Evolutionary conservation across 495 filamentous ascomycete species (phyloP), one percentile per base, ranked within the genome.

Genomic region (Talaromyces wortmannii): DNA sequence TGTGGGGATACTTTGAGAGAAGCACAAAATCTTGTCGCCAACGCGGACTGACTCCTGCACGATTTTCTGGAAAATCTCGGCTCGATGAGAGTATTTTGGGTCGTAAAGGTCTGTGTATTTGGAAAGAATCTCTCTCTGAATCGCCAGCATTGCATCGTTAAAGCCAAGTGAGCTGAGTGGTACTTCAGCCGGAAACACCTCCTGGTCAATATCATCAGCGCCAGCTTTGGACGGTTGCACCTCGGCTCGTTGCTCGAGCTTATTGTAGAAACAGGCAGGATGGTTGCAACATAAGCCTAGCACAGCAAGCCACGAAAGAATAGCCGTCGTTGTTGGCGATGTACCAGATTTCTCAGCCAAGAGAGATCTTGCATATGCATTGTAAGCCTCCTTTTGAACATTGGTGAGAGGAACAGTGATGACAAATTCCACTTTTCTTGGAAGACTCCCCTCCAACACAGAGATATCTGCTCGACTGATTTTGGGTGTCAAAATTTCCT

Each of bases 341-440:
- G 44, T 53, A 6, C 36, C 60, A 17, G 48, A 55, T 6, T 15
- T 62, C 12, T 63, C 55, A 8, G 59, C 50, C 1, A 64, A 50
- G 57, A 80, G 63, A 45, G 55, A 59, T 8, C 57, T 50, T 10
- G 89, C 72, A 65, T 83, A 92, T 0, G 67, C 57, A 51, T 78
- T 67, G 66, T 96, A 96, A 0, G 82, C 74, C 5, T 73, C 54
- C 31, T 62, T 66, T 65, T 97, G 92, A 0, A 87, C n/a, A 0
- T 68, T 55, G 0, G 88, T 91, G 31, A 94, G 63, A 5, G 86
- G 79, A 7, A 96, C 74, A 0, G 74, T 84, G 43, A 97, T 77
- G 36, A 95, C 75, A 62, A 95, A 96, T 60, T 97, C 92, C 12
- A 76, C 78, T 59, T 96, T 97, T 0, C 68, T 61, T 2, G 86